phyloP scores from a whole-genome alignment of 1,284 basidiomycete species.

The Ceratobasidium sp. region DNA sequence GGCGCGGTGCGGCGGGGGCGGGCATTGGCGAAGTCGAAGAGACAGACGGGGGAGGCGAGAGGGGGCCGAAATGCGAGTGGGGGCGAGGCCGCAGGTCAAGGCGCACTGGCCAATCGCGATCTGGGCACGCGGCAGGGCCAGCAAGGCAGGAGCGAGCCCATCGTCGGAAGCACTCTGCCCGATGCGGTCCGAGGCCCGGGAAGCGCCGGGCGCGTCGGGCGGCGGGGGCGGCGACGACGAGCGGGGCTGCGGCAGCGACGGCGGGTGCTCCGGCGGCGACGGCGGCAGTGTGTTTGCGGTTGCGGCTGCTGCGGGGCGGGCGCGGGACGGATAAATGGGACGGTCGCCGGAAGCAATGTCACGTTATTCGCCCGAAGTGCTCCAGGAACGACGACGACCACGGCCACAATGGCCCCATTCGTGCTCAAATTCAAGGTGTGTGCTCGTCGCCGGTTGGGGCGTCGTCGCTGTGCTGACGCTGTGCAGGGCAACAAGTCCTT shows the following conservation, averaged over 20 bases:
- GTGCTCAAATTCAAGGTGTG: slow-evolving; percentile 49
- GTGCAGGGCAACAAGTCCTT: slow-evolving; percentile 86
- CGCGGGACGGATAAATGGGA: slow-evolving; percentile 28
- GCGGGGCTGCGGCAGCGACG: not conserved
- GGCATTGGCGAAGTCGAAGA: not conserved
- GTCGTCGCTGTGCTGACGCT: slow-evolving; percentile 8
- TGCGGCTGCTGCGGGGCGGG: not conserved
- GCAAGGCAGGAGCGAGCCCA: slow-evolving; percentile 33
- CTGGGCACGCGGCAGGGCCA: slow-evolving; percentile 5
- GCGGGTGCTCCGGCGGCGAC: not conserved
- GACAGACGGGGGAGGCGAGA: slow-evolving; percentile 2
- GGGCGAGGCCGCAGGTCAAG: not conserved
- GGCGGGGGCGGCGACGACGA: slow-evolving; percentile 5
- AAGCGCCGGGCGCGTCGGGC: slow-evolving; percentile 38
- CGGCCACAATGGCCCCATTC: slow-evolving; percentile 47
- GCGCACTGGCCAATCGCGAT: slow-evolving; percentile 22
- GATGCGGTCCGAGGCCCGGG: slow-evolving; percentile 39
- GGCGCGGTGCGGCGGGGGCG: slow-evolving; percentile 7
- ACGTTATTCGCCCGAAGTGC: slow-evolving; percentile 36
- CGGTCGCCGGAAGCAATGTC: slow-evolving; percentile 40
- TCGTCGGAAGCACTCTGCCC: slow-evolving; percentile 2
- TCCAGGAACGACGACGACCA: slow-evolving; percentile 39
- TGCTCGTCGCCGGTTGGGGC: not conserved
- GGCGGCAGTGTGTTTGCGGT: not conserved
- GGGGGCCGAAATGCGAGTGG: not conserved